phyloP scores from a whole-genome alignment of 1,284 basidiomycete genomes.

The Pholiota adiposa region DNA sequence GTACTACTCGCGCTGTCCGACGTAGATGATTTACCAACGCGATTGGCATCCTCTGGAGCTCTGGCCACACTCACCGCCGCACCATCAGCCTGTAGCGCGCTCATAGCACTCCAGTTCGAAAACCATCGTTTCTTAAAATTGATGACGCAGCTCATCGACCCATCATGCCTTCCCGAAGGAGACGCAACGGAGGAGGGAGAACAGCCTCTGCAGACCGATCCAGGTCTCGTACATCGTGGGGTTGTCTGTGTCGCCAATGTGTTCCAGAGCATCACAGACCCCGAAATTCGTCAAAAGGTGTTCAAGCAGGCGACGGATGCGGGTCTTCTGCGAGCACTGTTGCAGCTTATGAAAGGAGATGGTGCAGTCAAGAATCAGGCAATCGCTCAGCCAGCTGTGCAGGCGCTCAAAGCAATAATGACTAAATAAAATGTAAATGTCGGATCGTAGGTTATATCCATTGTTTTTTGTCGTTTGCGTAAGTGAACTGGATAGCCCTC shows the following conservation, averaged over 20 bases:
- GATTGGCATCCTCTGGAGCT: conserved; percentile 85
- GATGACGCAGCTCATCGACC: conserved; percentile 68
- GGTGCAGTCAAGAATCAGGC: conserved; percentile 26
- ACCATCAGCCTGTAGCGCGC: conserved; percentile 57
- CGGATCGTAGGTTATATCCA: not conserved
- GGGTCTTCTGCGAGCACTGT: conserved; percentile 54
- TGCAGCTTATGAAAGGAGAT: conserved; percentile 47
- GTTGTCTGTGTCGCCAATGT: conserved; percentile 74
- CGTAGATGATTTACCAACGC: conserved; percentile 81
- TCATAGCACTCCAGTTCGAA: conserved; percentile 69
- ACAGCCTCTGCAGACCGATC: conserved; percentile 39
- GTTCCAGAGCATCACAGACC: conserved; percentile 49
- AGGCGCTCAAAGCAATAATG: conserved; percentile 31
- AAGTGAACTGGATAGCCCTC: not conserved
- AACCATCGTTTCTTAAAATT: conserved; percentile 62
- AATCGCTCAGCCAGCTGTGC: conserved; percentile 32
- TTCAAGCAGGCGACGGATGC: conserved; percentile 52
- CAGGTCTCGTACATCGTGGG: conserved; percentile 76
- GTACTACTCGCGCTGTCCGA: conserved; percentile 86
- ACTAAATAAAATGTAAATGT: conserved; percentile 11
- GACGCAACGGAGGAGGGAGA: conserved; percentile 34
- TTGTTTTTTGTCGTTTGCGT: not conserved
- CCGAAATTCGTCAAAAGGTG: conserved; percentile 42
- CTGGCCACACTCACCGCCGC: conserved; percentile 80
- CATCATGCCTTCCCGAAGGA: conserved; percentile 40